Conservation (phyloP, 768 basidiomycete genomes). For the Pleurotus platypus region DNA sequence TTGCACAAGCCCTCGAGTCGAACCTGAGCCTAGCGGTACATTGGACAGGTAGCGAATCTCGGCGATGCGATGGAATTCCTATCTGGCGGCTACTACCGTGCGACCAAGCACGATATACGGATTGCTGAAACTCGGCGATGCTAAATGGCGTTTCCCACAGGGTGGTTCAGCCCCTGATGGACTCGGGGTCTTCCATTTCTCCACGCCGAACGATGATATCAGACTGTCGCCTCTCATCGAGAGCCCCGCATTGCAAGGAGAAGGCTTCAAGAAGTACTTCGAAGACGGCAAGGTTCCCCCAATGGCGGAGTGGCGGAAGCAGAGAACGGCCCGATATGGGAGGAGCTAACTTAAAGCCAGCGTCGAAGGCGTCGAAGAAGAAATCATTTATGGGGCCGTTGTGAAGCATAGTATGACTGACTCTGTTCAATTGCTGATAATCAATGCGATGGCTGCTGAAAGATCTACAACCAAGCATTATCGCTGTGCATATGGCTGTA, state of each 20-base stretch:
- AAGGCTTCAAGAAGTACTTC: constrained; percentile 23
- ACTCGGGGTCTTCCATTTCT: constrained; percentile 46
- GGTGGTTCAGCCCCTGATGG: constrained; percentile 39
- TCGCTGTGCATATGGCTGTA: too few species aligned
- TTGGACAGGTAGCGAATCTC: constrained; percentile 36
- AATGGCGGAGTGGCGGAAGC: constrained; percentile 37
- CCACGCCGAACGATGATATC: constrained; percentile 40
- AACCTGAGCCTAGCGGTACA: too few species aligned
- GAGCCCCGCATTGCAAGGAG: constrained; percentile 38
- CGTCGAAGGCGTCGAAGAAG: constrained; percentile 36
- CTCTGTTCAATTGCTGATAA: too few species aligned
- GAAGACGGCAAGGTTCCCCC: constrained; percentile 35
- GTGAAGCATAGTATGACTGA: constrained; percentile 16
- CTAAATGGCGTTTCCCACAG: constrained; percentile 12
- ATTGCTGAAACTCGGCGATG: too few species aligned
- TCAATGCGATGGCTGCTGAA: too few species aligned
- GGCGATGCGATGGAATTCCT: constrained; percentile 48
- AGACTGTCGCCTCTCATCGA: constrained; percentile 33
- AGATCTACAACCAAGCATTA: too few species aligned
- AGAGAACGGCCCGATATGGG: constrained; percentile 38
- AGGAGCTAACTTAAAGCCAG: constrained; percentile 25
- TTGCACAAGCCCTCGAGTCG: too few species aligned
- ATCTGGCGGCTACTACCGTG: constrained; percentile 44
- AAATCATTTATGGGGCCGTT: constrained; percentile 39
- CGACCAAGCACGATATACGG: constrained; percentile 19